Conservation (phyloP, 2,329 filamentous ascomycete genomes). For the Penicillium olsonii region DNA sequence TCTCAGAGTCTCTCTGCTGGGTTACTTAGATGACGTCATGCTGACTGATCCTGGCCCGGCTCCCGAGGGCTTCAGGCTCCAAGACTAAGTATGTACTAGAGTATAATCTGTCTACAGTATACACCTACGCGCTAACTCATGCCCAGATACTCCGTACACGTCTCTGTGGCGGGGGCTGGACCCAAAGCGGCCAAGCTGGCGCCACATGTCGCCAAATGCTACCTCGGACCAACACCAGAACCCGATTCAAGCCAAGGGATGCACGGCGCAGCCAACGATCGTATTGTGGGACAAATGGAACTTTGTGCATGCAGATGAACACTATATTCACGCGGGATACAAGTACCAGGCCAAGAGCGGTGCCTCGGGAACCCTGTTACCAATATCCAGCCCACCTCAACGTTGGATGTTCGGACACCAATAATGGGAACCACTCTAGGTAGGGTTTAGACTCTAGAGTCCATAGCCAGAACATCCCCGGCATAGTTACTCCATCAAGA, state of each 20-base stretch:
- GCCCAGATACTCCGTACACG: not conserved
- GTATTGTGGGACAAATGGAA: not conserved
- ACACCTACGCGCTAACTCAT: not conserved
- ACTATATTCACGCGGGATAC: not conserved
- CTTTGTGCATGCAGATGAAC: too few relatives aligned
- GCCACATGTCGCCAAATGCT: constrained; percentile 1
- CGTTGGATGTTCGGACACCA: not conserved
- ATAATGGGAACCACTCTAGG: not conserved
- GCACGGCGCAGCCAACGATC: not conserved
- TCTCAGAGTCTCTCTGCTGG: too few relatives aligned
- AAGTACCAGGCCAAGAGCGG: not conserved
- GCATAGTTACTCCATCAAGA: not conserved
- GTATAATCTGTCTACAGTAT: too few relatives aligned
- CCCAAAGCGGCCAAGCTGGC: not conserved
- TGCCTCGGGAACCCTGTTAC: not conserved
- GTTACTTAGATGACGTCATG: constrained; percentile 24
- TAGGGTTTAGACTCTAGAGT: not conserved
- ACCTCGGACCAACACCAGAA: constrained; percentile 1
- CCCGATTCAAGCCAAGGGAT: not conserved
- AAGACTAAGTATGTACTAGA: too few relatives aligned
- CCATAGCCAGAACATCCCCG: not conserved
- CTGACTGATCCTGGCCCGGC: constrained; percentile 11
- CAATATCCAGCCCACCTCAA: not conserved
- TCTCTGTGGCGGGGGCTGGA: not conserved
- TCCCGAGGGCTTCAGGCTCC: too few relatives aligned